Percentiles rank a stretch among this genome's conserved stretches.
These are phyloP conservation scores for Lyophyllum shimeji DNA, from an alignment of 768 basidiomycete genomes.

Conservation along the genomic window DNA sequence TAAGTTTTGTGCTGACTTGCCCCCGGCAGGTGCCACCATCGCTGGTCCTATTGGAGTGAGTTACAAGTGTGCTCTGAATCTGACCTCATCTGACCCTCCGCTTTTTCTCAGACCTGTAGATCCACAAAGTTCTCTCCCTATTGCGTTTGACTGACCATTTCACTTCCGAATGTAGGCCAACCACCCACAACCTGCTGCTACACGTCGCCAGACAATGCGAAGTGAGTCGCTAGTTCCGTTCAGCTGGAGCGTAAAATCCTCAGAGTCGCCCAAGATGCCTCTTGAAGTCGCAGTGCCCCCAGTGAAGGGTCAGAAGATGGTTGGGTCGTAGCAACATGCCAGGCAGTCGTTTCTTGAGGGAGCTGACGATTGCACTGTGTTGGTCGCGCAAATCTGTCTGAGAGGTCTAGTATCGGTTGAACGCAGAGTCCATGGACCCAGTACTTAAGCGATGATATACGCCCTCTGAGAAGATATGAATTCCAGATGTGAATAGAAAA, in stretches of 20 bases:
- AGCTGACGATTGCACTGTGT: too few relatives aligned
- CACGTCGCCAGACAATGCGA: slow-evolving; percentile 5
- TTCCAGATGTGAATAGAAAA: too few relatives aligned
- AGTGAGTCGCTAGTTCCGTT: background rate
- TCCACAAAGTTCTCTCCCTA: background rate
- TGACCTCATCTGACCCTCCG: slow-evolving; percentile 10
- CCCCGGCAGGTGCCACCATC: slow-evolving; percentile 4
- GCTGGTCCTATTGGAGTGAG: slow-evolving; percentile 13
- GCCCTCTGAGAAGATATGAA: too few relatives aligned
- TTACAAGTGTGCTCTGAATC: background rate
- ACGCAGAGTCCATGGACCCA: too few relatives aligned
- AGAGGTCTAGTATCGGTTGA: too few relatives aligned
- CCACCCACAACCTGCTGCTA: slow-evolving; percentile 1
- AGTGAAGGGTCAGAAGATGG: background rate
- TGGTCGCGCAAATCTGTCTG: too few relatives aligned
- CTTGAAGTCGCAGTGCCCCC: background rate
- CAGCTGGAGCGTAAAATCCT: background rate
- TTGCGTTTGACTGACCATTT: background rate
- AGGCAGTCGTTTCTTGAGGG: too few relatives aligned
- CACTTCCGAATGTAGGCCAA: background rate
- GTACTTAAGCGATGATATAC: too few relatives aligned
- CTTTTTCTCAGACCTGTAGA: slow-evolving; percentile 4
- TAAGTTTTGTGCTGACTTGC: background rate
- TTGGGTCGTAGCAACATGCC: too few relatives aligned
- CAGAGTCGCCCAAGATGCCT: background rate